These are phyloP conservation scores for Rhizopus arrhizus DNA, from an alignment of 371 early-diverging fungal species.

Conservation along the genomic window DNA sequence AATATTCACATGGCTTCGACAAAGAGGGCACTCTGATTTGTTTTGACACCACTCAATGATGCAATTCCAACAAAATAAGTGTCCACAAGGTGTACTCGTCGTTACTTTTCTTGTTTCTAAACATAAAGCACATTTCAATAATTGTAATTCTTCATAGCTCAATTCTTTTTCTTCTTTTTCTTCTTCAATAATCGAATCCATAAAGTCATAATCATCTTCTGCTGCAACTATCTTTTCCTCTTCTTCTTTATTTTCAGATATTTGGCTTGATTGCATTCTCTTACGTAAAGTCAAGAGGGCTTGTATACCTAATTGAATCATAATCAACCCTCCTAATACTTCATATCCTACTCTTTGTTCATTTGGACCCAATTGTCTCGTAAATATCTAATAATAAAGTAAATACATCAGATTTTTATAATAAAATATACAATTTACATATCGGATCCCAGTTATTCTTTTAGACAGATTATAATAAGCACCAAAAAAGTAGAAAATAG, in stretches of 20 bases:
- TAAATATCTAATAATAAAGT: slow-evolving; percentile 59
- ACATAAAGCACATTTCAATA: slow-evolving; percentile 82
- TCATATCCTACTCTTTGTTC: slow-evolving; percentile 84
- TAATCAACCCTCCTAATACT: slow-evolving; percentile 78
- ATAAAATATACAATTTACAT: slow-evolving; percentile 49
- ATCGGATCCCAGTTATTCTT: slow-evolving; percentile 75
- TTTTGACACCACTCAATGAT: slow-evolving; percentile 89
- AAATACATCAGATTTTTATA: neutral
- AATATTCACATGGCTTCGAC: slow-evolving; percentile 71
- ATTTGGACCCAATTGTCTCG: slow-evolving; percentile 71
- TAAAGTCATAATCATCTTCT: slow-evolving; percentile 49
- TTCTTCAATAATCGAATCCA: slow-evolving; percentile 42
- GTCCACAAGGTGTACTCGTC: slow-evolving; percentile 89
- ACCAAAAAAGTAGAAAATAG: slow-evolving; percentile 82
- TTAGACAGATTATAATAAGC: slow-evolving; percentile 80
- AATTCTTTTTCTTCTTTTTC: slow-evolving; percentile 37
- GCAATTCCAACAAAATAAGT: slow-evolving; percentile 93
- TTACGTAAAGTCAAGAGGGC: slow-evolving; percentile 42
- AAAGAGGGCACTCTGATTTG: slow-evolving; percentile 88
- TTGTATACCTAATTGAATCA: slow-evolving; percentile 68
- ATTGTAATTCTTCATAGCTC: slow-evolving; percentile 43
- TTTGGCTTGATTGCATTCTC: slow-evolving; percentile 18
- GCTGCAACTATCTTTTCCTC: slow-evolving; percentile 23
- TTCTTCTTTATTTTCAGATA: slow-evolving; percentile 13
- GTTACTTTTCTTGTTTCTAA: slow-evolving; percentile 73